Evolutionary conservation across 305 asterid genomes (phyloP), one percentile per base, ranked within the genome.

Genomic region (Andrographis paniculata): DNA sequence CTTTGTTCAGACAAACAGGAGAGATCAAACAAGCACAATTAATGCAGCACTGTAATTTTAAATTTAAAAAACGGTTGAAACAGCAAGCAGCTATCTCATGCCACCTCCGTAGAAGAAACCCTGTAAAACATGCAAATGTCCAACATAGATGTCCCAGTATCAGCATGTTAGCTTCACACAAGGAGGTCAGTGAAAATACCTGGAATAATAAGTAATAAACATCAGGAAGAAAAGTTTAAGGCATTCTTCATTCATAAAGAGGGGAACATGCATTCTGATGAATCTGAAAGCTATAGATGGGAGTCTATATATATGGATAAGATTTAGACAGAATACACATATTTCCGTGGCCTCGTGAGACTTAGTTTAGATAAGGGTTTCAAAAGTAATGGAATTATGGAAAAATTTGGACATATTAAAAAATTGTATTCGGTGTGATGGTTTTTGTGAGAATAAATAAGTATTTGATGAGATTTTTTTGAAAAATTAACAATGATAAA

Each of bases 161-260:
- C 83, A 59, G 84, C 95, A 75, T 73, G 85, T 78, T 49, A 83
- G 95, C 96, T 73, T 87, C 89, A 80, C 55, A 82, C 73, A 89
- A 24, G 30, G 30, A 91, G 96, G 84, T 83, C 89, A 79, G 95
- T 83, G 95, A 77, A 78, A 91, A 80, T 83, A 92, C 94, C 99
- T 87, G 99, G 95, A 91, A 87, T 68, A 71, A 66, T 61, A 78
- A 75, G 82, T 66, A 72, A 54, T 41, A 62, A 59, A 52, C 48
- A 79, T 91, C 81, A 87, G 93, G 55, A 60, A 50, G 37, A 50
- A 50, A 64, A 27, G 52, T 48, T 20, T 14, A 15, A 31, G 19
- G 38, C 31, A 52, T 18, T 42, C 54, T 21, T 42, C 44, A 62
- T 28, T 21, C 52, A 46, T n/a, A 47, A 22, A 20, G 35, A 16